Evolutionary conservation across 331 rosid species (phyloP).

Genomic region (Quercus phellos): DNA sequence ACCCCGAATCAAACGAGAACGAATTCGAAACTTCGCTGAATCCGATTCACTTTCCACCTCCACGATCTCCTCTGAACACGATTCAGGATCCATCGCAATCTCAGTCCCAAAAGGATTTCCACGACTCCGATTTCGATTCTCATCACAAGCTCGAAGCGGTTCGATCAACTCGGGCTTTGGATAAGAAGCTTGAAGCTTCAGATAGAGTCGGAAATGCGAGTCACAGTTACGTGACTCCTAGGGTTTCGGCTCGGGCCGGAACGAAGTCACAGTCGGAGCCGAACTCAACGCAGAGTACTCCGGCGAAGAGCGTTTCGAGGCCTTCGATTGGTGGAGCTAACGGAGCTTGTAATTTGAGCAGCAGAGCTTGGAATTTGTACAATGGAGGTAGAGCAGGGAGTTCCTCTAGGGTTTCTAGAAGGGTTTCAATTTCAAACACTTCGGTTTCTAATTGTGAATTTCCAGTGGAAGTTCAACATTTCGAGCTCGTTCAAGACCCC

Average conservation of each 20-base stretch:
- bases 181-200: constrained; percentile 27
- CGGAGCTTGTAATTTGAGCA: constrained; percentile 29
- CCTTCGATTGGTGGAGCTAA: constrained; percentile 52
- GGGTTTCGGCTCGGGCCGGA: constrained; percentile 34
- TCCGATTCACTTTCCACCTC: constrained; percentile 51
- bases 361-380: constrained; percentile 28
- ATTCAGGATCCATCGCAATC: constrained; percentile 79
- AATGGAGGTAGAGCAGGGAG: constrained; percentile 39
- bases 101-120: constrained; percentile 39
- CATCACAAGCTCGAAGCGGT: constrained; percentile 32
- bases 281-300: constrained; percentile 67
- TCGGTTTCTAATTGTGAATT: constrained; percentile 17
- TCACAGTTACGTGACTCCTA: constrained; percentile 32
- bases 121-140: constrained; percentile 29
- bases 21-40: constrained; percentile 42
- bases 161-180: constrained; percentile 31
- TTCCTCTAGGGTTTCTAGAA: constrained; percentile 32
- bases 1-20: constrained; percentile 57
- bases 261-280: constrained; percentile 62
- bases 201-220: constrained; percentile 29
- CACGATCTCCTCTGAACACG: constrained; percentile 70
- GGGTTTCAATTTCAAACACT: constrained; percentile 21
- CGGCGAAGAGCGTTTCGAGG: constrained; percentile 49
- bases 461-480: constrained; percentile 45
- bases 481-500: constrained; percentile 63